phyloP scores from a whole-genome alignment of 2,329 filamentous ascomycete genomes.

The Myriosclerotinia scirpicola region DNA sequence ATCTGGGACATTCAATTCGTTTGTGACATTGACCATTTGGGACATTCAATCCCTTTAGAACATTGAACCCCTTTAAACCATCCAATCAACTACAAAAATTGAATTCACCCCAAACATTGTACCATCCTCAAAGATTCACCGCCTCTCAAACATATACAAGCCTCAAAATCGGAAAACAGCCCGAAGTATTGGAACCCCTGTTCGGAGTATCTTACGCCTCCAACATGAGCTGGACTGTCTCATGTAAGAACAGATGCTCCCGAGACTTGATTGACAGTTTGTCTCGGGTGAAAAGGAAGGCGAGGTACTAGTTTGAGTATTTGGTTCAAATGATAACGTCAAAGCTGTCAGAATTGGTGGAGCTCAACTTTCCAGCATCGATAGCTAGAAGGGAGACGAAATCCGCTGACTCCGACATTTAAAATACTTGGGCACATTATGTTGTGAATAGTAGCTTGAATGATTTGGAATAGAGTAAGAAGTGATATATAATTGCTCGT shows the following conservation, averaged over 20 bases:
- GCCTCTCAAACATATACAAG: not conserved
- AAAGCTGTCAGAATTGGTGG: not conserved
- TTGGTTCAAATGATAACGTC: not conserved
- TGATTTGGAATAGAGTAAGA: not conserved
- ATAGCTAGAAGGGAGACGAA: not conserved
- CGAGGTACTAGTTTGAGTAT: not conserved
- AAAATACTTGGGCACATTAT: not conserved
- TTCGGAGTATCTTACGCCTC: not conserved
- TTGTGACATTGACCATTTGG: not conserved
- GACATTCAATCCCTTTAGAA: too few species aligned
- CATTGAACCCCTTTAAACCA: not conserved
- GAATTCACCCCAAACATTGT: not conserved
- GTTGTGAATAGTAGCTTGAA: not conserved
- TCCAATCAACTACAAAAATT: too few species aligned
- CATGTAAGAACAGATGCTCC: not conserved
- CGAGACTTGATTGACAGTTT: not conserved
- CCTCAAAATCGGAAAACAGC: not conserved
- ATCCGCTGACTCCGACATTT: too few species aligned
- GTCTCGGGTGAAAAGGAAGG: not conserved
- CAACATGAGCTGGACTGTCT: constrained; percentile 11
- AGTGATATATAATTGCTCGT: not conserved
- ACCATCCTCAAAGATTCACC: not conserved
- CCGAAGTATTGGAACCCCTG: not conserved
- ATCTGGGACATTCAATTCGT: too few species aligned
- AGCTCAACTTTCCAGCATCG: not conserved